Percentiles rank a stretch among this genome's conserved stretches.
phyloP scores from a whole-genome alignment of 176 grass and related monocot genomes.

The Eleusine indica region DNA sequence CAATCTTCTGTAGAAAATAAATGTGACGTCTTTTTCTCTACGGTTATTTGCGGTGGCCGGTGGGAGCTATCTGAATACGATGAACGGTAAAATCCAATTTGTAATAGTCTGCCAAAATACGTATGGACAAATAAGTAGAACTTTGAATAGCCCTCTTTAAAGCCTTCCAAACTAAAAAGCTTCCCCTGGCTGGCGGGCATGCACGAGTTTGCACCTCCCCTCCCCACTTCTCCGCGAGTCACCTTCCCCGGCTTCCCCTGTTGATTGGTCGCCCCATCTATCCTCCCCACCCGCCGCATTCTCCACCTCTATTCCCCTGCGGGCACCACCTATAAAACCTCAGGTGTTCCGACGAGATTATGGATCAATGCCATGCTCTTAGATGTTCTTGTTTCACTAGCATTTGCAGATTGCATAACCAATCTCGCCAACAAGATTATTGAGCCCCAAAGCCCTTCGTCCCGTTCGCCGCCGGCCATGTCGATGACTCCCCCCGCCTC shows the following conservation, averaged over 20 bases:
- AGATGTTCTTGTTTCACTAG: neutral
- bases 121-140: neutral
- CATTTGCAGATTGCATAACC: neutral
- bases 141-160: neutral
- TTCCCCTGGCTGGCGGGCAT: neutral
- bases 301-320: too few species aligned
- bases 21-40: neutral
- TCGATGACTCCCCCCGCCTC: neutral
- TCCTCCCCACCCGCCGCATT: too few species aligned
- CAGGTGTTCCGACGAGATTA: too few species aligned
- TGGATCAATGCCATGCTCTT: neutral
- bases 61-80: too few species aligned
- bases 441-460: neutral
- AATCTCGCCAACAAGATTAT: neutral
- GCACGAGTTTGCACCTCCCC: neutral
- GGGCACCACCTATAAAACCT: too few species aligned
- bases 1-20: neutral
- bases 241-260: too few species aligned
- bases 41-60: too few species aligned
- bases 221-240: neutral
- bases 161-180: neutral
- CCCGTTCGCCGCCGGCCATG: neutral
- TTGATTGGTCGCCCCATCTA: neutral
- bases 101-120: neutral
- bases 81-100: neutral